Evolutionary conservation across 257 asterid species (phyloP).

Genomic region (Solanum paucissectum): DNA sequence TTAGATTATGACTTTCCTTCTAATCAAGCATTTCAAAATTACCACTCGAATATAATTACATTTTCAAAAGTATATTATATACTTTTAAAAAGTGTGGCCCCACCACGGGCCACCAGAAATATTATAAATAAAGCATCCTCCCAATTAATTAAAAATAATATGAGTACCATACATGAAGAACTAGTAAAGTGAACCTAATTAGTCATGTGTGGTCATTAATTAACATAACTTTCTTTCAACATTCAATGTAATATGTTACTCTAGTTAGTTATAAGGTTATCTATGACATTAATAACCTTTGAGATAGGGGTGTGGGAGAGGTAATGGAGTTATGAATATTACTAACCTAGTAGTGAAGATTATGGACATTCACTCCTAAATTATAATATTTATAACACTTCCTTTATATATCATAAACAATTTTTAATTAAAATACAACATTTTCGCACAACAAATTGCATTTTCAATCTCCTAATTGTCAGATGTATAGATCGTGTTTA

Average conservation of each 20-base stretch:
- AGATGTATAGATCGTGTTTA: fast-evolving
- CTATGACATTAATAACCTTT: background rate
- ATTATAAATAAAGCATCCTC: background rate
- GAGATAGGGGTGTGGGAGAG: no score
- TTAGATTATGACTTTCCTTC: background rate
- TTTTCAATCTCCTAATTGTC: no score
- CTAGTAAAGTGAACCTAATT: background rate
- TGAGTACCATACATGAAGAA: background rate
- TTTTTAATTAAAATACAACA: no score
- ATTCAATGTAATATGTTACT: background rate
- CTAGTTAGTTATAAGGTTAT: no score
- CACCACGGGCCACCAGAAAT: background rate
- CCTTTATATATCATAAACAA: background rate
- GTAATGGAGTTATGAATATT: background rate
- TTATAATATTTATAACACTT: background rate
- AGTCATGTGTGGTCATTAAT: background rate
- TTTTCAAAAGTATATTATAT: background rate
- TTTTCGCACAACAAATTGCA: no score
- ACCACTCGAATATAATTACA: background rate
- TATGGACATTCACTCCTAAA: background rate
- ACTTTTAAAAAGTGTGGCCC: background rate
- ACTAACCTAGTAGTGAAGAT: background rate
- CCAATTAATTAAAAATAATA: background rate
- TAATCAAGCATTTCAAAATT: background rate
- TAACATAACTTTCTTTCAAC: background rate